Conservation (phyloP, 2,329 filamentous ascomycete species). For the Exophiala calicioides region DNA sequence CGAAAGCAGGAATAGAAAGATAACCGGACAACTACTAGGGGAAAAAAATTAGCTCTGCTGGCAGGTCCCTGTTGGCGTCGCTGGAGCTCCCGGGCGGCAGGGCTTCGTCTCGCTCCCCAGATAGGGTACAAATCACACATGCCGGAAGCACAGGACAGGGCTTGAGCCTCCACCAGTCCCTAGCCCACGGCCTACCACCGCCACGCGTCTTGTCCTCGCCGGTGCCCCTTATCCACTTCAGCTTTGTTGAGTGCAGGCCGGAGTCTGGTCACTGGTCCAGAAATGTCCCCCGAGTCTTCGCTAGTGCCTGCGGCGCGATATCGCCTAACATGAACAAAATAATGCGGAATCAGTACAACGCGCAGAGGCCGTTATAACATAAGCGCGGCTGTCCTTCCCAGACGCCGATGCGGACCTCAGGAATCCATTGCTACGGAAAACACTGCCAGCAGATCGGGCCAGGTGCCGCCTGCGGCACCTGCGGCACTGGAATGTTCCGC, state of each 20-base stretch:
- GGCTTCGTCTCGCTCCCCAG: no score
- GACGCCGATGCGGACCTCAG: background rate
- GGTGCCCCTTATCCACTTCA: slow-evolving; percentile 4
- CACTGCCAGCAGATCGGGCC: no score
- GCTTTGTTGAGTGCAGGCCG: no score
- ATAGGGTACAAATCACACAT: background rate
- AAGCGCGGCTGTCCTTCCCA: background rate
- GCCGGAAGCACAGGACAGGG: background rate
- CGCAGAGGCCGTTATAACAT: background rate
- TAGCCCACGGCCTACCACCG: slow-evolving; percentile 5
- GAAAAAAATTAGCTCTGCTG: no score
- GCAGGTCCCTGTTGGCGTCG: no score
- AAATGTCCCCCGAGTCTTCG: background rate
- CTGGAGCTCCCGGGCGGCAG: no score
- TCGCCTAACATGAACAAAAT: no score
- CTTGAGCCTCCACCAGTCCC: background rate
- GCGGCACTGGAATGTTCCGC: background rate
- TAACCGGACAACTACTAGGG: no score
- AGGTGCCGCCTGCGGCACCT: no score
- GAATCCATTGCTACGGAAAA: background rate
- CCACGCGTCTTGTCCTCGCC: slow-evolving; percentile 12
- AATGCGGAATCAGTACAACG: no score
- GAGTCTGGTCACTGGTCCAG: no score
- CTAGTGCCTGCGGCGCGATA: background rate
- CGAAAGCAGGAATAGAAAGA: no score